Percentiles rank a stretch among this genome's conserved stretches.
phyloP scores from a whole-genome alignment of 148 eudicot genomes.

The Rhododendron griersonianum region DNA sequence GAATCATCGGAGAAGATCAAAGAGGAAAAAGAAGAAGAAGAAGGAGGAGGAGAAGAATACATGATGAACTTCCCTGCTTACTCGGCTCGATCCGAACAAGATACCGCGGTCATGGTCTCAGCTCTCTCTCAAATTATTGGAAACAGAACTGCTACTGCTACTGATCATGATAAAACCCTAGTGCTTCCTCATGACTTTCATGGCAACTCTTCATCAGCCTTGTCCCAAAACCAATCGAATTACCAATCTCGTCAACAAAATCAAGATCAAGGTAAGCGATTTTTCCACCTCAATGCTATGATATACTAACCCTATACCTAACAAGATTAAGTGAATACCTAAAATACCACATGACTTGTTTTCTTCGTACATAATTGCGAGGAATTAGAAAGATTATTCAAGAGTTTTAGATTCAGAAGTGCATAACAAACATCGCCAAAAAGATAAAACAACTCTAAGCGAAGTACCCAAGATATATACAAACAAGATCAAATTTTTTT shows the following conservation, averaged over 20 bases:
- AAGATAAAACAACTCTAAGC: too few species aligned
- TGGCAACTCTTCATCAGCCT: not conserved
- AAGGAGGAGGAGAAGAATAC: not conserved
- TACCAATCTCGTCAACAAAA: not conserved
- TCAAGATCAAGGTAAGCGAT: conserved; percentile 19
- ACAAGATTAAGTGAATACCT: not conserved
- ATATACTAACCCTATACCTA: not conserved
- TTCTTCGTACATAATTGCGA: not conserved
- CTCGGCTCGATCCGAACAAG: conserved; percentile 53
- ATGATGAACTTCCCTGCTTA: conserved; percentile 28
- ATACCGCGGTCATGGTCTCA: conserved; percentile 54
- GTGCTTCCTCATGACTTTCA: not conserved
- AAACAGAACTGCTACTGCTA: not conserved
- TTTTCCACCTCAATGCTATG: not conserved
- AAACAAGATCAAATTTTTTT: too few species aligned
- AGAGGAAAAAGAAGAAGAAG: conserved; percentile 13
- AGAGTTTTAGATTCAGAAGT: not conserved
- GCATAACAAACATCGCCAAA: not conserved
- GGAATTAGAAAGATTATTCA: not conserved
- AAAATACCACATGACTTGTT: not conserved
- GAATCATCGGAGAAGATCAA: conserved; percentile 17
- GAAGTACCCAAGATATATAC: not conserved
- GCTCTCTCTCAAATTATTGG: conserved; percentile 59
- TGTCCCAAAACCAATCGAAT: not conserved
- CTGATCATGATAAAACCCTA: not conserved